Conservation (phyloP, 2,329 filamentous ascomycete species). For the Ascochyta rabiei region DNA sequence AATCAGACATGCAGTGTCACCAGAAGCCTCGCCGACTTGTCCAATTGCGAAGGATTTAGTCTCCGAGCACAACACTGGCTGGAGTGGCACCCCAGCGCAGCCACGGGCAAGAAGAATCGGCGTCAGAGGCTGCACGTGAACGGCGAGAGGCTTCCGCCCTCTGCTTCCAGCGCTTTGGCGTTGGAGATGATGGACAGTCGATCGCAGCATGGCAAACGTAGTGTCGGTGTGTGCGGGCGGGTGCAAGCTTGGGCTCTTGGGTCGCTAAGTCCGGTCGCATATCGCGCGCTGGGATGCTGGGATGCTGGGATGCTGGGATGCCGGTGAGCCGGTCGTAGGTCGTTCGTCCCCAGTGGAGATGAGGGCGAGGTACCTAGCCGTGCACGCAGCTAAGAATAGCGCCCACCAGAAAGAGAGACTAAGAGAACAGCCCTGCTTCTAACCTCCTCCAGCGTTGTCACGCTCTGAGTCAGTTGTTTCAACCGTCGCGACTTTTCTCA, state of each 20-base stretch:
- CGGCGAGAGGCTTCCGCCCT: constrained; percentile 15
- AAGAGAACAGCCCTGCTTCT: constrained; percentile 18
- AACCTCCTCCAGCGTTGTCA: constrained; percentile 9
- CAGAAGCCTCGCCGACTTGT: constrained; percentile 10
- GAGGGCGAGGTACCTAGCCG: not conserved
- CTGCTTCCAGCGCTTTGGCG: constrained; percentile 26
- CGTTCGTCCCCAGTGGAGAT: not conserved
- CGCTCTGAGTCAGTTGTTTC: constrained; percentile 15
- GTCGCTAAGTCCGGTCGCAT: too few species aligned
- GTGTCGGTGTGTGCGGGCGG: constrained; percentile 20
- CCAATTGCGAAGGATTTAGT: constrained; percentile 10
- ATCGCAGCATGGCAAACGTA: constrained; percentile 30
- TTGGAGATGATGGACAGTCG: constrained; percentile 34
- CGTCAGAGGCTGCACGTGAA: constrained; percentile 36
- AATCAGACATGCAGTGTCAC: constrained; percentile 14
- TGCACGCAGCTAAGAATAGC: constrained; percentile 15
- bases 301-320: too few species aligned
- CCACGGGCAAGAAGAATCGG: constrained; percentile 13
- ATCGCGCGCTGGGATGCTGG: too few species aligned
- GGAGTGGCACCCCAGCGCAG: constrained; percentile 14
- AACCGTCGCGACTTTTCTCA: constrained; percentile 14
- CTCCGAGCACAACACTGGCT: constrained; percentile 7
- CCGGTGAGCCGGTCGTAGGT: too few species aligned
- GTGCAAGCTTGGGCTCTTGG: constrained; percentile 10
- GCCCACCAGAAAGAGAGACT: not conserved